phyloP scores from a whole-genome alignment of 1,284 basidiomycete genomes.

The Testicularia cyperi region DNA sequence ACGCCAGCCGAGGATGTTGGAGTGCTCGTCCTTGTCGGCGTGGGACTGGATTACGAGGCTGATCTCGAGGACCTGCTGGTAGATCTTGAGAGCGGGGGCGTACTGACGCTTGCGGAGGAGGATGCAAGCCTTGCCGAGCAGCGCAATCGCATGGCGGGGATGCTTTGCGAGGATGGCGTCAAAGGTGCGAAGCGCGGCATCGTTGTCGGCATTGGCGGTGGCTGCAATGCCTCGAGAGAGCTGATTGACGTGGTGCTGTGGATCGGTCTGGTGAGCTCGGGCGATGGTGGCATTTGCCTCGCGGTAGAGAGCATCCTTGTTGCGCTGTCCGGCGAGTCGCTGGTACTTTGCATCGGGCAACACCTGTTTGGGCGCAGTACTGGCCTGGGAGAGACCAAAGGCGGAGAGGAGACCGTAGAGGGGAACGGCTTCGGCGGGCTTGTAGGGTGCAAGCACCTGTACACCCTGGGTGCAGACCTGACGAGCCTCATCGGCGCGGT shows the following conservation, averaged over 20 bases:
- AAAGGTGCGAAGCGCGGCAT: slow-evolving; percentile 31
- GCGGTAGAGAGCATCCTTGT: slow-evolving; percentile 41
- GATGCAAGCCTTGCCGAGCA: slow-evolving; percentile 55
- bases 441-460: slow-evolving; percentile 33
- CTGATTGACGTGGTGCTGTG: slow-evolving; percentile 38
- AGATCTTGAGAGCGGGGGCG: slow-evolving; percentile 45
- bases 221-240: slow-evolving; percentile 39
- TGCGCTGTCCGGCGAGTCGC: slow-evolving; percentile 22
- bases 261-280: slow-evolving; percentile 31
- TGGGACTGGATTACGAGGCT: slow-evolving; percentile 35
- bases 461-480: slow-evolving; percentile 39
- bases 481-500: slow-evolving; percentile 37
- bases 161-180: slow-evolving; percentile 41
- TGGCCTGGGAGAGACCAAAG: slow-evolving; percentile 38
- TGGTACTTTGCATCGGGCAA: slow-evolving; percentile 51
- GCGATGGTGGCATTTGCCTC: slow-evolving; percentile 18
- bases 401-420: slow-evolving; percentile 46
- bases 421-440: slow-evolving; percentile 38
- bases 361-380: slow-evolving; percentile 48
- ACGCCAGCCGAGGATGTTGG: slow-evolving; percentile 25
- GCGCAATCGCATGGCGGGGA: slow-evolving; percentile 44
- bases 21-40: slow-evolving; percentile 30
- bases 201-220: slow-evolving; percentile 41
- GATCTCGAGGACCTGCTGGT: slow-evolving; percentile 52
- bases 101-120: slow-evolving; percentile 50